Percentiles rank a stretch among this genome's conserved stretches.
phyloP scores from a whole-genome alignment of 345 rosid genomes.

The Streptanthus diversifolius region DNA sequence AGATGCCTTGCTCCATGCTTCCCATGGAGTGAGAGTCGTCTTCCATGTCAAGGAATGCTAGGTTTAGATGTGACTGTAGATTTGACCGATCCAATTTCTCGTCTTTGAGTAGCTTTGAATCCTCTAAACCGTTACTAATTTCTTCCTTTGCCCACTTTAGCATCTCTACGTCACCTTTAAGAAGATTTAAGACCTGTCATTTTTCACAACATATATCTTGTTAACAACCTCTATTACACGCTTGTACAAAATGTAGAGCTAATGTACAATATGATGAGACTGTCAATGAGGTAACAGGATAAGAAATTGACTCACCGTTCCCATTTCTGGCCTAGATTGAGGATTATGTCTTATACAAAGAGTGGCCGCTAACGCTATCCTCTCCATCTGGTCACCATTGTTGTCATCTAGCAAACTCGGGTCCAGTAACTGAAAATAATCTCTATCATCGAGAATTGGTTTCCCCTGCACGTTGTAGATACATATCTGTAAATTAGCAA shows the following conservation, averaged over 20 bases:
- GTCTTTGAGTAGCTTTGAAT: constrained; percentile 41
- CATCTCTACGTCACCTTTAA: constrained; percentile 56
- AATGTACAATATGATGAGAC: neutral
- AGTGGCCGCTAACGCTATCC: constrained; percentile 81
- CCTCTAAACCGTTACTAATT: constrained; percentile 42
- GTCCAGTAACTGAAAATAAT: constrained; percentile 56
- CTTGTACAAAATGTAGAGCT: neutral
- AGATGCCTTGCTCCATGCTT: constrained; percentile 55
- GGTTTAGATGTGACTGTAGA: constrained; percentile 78
- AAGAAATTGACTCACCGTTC: constrained; percentile 45
- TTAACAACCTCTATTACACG: neutral
- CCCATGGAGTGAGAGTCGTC: constrained; percentile 63
- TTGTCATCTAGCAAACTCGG: constrained; percentile 40
- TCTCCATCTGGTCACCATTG: constrained; percentile 55
- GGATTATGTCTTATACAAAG: constrained; percentile 74
- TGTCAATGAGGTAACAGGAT: neutral
- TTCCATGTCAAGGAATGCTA: constrained; percentile 72
- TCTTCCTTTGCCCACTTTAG: constrained; percentile 58
- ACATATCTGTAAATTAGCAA: neutral
- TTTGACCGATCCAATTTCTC: constrained; percentile 49
- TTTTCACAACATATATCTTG: constrained; percentile 1
- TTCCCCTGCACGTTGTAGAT: constrained; percentile 53
- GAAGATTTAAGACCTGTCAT: constrained; percentile 64
- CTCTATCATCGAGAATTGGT: constrained; percentile 58
- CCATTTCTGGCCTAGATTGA: constrained; percentile 64